Base-by-base conservation (phyloP, 2,329 filamentous ascomycete genomes). In the Pezizomycotina sp. region DNA sequence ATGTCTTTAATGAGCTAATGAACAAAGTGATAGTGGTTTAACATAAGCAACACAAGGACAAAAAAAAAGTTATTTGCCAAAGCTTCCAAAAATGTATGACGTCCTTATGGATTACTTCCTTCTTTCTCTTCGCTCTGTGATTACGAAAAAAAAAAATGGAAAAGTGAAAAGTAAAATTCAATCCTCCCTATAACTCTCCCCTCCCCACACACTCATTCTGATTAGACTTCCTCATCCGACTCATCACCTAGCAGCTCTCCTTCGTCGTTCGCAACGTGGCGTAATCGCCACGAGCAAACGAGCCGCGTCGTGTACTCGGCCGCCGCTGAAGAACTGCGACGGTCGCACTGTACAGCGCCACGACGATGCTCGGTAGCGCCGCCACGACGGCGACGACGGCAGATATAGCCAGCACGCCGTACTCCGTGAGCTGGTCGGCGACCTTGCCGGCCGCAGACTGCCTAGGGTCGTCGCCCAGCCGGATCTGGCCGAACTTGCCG, bases 181-280 rank as follows among this genome's bases (percentile, higher is more conserved):
- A 31, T n/a, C 27, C 28, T 27, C 24, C 10, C n/a, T 31, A 26
- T 30, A 15, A 9, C 24, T 26, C 9, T 30, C 20, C 31, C 15
- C 23, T n/a, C 9, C n/a, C 19, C 4, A 8, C 24, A 15, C 24
- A 12, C 10, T 21, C 27, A 16, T 14, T 8, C 40, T 45, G 20
- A 26, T 59, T 54, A 74, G 31, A 76, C 78, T 44, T 93, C 86
- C 53, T 93, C 83, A 47, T 93, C 86, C 48, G 82, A 83, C 42
- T 92, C 84, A 49, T 93, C 86, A 1, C 89, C 89, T 22, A 98
- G 61, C 48, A 98, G 62, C 62, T 95, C 86, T 31, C 86, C 86
- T 56, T 95, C 89, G 54, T 95, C 89, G 32, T 89, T 79, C 51
- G 92, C 83, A 33, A 92, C 82, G 51, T 77, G 68, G 10, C 71